Percentiles rank a stretch among this genome's conserved stretches.
Evolutionary conservation across 768 basidiomycete genomes (phyloP).

Genomic region (Gelatoporia subvermispora): DNA sequence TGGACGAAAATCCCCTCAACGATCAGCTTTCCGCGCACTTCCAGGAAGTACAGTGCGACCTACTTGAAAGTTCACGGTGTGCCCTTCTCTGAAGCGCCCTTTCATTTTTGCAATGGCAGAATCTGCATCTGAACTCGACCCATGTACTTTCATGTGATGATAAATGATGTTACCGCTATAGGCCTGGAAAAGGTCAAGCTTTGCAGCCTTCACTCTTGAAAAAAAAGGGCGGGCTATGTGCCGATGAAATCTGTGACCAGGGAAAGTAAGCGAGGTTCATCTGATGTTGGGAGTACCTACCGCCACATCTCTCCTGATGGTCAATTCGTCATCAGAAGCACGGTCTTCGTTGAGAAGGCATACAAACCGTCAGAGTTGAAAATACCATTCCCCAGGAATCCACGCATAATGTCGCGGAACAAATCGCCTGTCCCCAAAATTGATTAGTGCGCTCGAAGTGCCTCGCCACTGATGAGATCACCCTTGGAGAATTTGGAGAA

Average conservation of each 20-base stretch:
- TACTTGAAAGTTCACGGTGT: slow-evolving; percentile 57
- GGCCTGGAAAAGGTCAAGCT: slow-evolving; percentile 23
- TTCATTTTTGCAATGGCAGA: slow-evolving; percentile 39
- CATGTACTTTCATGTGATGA: too few relatives aligned
- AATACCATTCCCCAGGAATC: slow-evolving; percentile 29
- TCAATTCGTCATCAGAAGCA: neutral
- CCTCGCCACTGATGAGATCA: slow-evolving; percentile 1
- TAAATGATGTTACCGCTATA: neutral
- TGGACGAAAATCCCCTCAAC: neutral
- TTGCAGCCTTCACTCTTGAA: slow-evolving; percentile 21
- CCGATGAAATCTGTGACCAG: slow-evolving; percentile 31
- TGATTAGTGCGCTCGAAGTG: neutral
- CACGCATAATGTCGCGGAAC: slow-evolving; percentile 25
- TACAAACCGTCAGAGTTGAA: slow-evolving; percentile 35
- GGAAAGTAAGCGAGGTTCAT: neutral
- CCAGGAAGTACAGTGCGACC: neutral
- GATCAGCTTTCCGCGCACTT: too few relatives aligned
- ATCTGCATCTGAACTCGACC: neutral
- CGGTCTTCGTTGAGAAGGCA: neutral
- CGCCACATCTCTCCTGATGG: slow-evolving; percentile 27
- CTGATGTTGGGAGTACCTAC: slow-evolving; percentile 24
- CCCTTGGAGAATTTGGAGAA: slow-evolving; percentile 43
- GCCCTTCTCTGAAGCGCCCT: slow-evolving; percentile 38
- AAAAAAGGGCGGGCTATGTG: slow-evolving; percentile 71
- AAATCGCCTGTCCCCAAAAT: slow-evolving; percentile 4